Base-by-base conservation (phyloP, 768 basidiomycete species). In the Leucocoprinus sp. region DNA sequence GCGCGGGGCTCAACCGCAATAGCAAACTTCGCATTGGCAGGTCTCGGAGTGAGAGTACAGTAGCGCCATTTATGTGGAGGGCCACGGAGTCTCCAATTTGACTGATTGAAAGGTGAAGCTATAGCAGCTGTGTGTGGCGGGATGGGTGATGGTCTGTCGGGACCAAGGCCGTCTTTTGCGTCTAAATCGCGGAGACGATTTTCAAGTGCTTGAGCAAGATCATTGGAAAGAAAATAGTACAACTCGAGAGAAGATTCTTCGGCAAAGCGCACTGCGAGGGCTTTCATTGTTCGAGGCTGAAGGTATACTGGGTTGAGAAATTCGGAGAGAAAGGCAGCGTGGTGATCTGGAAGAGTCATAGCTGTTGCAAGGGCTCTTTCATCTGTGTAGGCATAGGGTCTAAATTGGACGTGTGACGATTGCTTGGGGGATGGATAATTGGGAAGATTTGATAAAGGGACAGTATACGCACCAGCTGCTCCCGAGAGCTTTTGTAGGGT, bases 1-100 rank as follows among this genome's bases (percentile, higher is more conserved):
- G 72, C 68, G 43, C 73, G 73, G 19, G 78, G 76, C 14, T 69
- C 66, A 29, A 76, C 74, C 14, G 72, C 70, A 35, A 64, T 65
- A 34, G 60, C 62, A n/a, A 65, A 66, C 4, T 63, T 68, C 18
- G 64, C 62, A 11, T 59, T 60, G 37, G 54, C 55, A 21, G 54
- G 65, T 17, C 28, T 41, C 5, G 67, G 60, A 22, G 63, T 62
- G 21, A 93, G 80, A 2, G 74, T 71, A 61, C 87, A 84, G 69
- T 93, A 97, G 26, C 95, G 88, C 75, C 89, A 90, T 61, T 93
- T 92, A 62, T 93, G 92, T 22, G 95, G 91, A 1, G 95, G 95
- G 2, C 93, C 92, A 55, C 78, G 78, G 57, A 88, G 55, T 11
- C 59, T 55, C 92, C 93, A 98, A 22, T 37, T 33, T 35, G 45